Evolutionary conservation across 768 basidiomycete species (phyloP).

Genomic region (Pholiota microspora): DNA sequence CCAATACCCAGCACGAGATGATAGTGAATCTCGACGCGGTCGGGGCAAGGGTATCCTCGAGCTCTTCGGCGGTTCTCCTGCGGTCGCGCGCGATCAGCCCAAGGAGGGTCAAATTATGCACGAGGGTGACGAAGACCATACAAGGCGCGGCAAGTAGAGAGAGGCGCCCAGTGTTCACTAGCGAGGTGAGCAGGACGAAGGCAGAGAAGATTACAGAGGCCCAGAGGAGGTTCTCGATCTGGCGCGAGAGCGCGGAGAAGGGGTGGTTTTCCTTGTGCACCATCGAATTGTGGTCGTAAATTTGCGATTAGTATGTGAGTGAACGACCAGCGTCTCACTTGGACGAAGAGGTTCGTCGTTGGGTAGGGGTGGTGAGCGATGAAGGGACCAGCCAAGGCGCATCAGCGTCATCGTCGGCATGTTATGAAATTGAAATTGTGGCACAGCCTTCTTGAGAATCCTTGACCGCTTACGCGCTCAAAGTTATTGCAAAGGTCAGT

Average conservation of each 20-base stretch:
- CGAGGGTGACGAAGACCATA: slow-evolving; percentile 19
- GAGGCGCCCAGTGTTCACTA: slow-evolving; percentile 23
- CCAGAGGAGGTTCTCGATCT: slow-evolving; percentile 19
- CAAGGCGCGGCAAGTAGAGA: slow-evolving; percentile 20
- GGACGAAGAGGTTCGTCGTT: not conserved
- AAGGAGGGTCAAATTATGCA: slow-evolving; percentile 18
- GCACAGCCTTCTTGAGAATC: not conserved
- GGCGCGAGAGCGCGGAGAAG: slow-evolving; percentile 17
- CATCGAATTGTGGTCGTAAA: slow-evolving; percentile 3
- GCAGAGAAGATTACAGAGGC: slow-evolving; percentile 19
- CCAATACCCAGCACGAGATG: slow-evolving; percentile 18
- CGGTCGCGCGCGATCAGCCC: slow-evolving; percentile 16
- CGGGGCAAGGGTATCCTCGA: slow-evolving; percentile 17
- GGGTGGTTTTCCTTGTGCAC: slow-evolving; percentile 16
- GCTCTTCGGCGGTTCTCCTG: slow-evolving; percentile 11
- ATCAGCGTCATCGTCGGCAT: not conserved
- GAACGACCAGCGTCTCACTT: slow-evolving; percentile 5
- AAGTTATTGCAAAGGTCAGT: too few relatives aligned
- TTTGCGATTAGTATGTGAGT: not conserved
- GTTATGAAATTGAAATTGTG: not conserved
- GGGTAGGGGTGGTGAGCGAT: not conserved
- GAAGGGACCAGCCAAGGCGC: not conserved
- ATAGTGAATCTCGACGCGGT: slow-evolving; percentile 17
- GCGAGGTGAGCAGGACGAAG: slow-evolving; percentile 15
- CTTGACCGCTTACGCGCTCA: too few relatives aligned